Conservation (phyloP, 139 green algal species). For the Edaphochlamys debaryana region DNA sequence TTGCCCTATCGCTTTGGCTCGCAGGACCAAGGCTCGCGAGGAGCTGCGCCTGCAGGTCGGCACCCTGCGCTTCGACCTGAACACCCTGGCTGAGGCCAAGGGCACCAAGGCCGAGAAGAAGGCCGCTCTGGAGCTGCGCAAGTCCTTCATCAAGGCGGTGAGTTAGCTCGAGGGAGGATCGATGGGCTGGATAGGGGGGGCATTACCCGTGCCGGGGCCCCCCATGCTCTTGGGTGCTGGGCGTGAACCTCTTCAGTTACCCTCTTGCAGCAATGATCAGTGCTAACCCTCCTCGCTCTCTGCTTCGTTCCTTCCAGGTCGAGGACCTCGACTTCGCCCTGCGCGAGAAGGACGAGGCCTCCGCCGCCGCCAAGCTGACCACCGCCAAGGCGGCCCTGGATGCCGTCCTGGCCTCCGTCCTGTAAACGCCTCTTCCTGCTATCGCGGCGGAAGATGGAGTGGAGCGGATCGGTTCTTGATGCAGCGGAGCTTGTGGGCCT, state of each 20-base stretch:
- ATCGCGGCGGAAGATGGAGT: too few relatives aligned
- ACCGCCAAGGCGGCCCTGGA: conserved; percentile 71
- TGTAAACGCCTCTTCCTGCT: too few relatives aligned
- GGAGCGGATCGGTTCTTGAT: too few relatives aligned
- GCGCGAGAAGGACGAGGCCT: conserved; percentile 83
- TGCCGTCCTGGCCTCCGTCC: conserved; percentile 56
- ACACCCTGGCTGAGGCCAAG: conserved; percentile 76
- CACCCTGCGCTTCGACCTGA: conserved; percentile 92
- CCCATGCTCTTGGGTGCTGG: too few relatives aligned
- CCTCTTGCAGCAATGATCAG: too few relatives aligned
- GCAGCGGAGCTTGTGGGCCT: too few relatives aligned
- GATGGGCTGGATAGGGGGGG: too few relatives aligned
- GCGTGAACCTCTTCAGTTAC: too few relatives aligned
- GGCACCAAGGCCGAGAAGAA: conserved; percentile 82
- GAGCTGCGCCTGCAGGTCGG: conserved; percentile 89
- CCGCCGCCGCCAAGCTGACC: conserved; percentile 65
- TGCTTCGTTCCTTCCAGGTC: too few relatives aligned
- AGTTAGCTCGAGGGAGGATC: neutral
- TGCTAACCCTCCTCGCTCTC: too few relatives aligned
- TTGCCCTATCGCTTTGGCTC: neutral
- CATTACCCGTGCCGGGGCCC: too few relatives aligned
- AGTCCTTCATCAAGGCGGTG: conserved; percentile 83
- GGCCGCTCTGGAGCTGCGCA: conserved; percentile 69
- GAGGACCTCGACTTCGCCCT: conserved; percentile 89
- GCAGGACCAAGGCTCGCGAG: conserved; percentile 85